Conservation (phyloP, 2,329 filamentous ascomycete species). For the Fusarium nurragi region DNA sequence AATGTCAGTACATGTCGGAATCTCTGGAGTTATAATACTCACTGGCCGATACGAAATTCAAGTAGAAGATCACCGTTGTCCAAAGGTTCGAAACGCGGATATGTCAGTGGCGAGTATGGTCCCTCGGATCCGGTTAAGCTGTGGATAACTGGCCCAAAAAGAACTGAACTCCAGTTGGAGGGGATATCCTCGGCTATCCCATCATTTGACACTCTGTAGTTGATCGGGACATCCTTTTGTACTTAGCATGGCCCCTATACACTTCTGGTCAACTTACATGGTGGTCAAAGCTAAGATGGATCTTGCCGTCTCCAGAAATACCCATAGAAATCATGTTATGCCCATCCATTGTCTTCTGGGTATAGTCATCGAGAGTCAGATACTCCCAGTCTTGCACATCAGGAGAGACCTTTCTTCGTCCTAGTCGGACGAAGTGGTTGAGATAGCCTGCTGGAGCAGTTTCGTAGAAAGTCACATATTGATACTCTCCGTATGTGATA, state of each 20-base stretch:
- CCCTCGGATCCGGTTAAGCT: conserved; percentile 11
- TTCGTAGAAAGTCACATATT: conserved; percentile 33
- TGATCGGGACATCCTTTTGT: conserved; percentile 31
- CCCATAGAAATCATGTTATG: conserved; percentile 38
- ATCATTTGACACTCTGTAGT: conserved; percentile 20
- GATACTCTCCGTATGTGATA: conserved; percentile 27
- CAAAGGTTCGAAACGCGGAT: conserved; percentile 25
- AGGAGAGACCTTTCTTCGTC: conserved; percentile 10
- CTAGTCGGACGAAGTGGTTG: conserved; percentile 24
- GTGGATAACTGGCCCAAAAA: conserved; percentile 27
- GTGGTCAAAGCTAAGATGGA: conserved; percentile 34
- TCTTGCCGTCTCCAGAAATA: conserved; percentile 31
- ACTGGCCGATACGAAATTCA: conserved; percentile 33
- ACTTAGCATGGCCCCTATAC: no score
- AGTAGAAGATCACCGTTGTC: conserved; percentile 20
- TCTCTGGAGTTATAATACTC: accelerated
- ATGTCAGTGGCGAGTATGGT: conserved; percentile 22
- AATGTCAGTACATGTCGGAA: accelerated
- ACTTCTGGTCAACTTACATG: conserved; percentile 2
- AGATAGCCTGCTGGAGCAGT: conserved; percentile 19
- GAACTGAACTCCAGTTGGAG: conserved; percentile 4
- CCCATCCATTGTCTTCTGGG: conserved; percentile 30
- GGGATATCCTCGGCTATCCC: conserved; percentile 12
- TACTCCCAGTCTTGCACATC: conserved; percentile 21
- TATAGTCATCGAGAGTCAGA: conserved; percentile 21